phyloP scores from a whole-genome alignment of 805 yeast species.

The Nakazawaea pomicola region DNA sequence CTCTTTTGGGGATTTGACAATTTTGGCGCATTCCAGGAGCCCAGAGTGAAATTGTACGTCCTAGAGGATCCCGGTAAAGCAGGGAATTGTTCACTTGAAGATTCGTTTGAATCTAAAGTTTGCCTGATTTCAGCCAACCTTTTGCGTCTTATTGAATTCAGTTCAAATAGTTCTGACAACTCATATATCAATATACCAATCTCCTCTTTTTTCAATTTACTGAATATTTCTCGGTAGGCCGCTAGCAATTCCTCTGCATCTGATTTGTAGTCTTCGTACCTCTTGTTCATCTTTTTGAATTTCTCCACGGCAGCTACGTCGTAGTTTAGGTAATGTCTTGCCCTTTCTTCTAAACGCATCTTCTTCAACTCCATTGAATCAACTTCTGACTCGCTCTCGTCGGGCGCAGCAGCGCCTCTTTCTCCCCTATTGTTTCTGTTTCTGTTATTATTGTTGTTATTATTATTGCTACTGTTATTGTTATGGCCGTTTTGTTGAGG shows the following conservation, averaged over 20 bases:
- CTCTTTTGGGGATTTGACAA: conserved; percentile 1
- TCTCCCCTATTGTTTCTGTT: conserved; percentile 13
- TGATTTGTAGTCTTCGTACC: conserved; percentile 40
- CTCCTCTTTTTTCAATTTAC: conserved; percentile 37
- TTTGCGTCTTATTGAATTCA: conserved; percentile 37
- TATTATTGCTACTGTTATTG: conserved; percentile 14
- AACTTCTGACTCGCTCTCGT: conserved; percentile 20
- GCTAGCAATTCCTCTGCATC: conserved; percentile 42
- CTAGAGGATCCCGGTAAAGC: conserved; percentile 30
- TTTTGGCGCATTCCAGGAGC: conserved; percentile 25
- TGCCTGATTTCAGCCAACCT: conserved; percentile 29
- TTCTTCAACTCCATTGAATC: conserved; percentile 46
- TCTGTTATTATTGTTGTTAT: conserved; percentile 17
- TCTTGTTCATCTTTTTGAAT: conserved; percentile 45
- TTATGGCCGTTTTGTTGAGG: conserved; percentile 19
- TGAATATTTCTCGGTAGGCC: conserved; percentile 46
- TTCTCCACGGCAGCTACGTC: conserved; percentile 38
- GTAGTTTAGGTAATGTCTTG: conserved; percentile 69
- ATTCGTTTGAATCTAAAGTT: conserved; percentile 20
- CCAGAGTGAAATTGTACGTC: conserved; percentile 17
- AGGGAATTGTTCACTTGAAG: conserved; percentile 42
- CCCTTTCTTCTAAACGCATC: conserved; percentile 75
- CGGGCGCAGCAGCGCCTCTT: not conserved
- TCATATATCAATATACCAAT: conserved; percentile 55
- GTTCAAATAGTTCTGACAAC: conserved; percentile 50